phyloP scores from a whole-genome alignment of 257 asterid species.

The Datura wrightii region DNA sequence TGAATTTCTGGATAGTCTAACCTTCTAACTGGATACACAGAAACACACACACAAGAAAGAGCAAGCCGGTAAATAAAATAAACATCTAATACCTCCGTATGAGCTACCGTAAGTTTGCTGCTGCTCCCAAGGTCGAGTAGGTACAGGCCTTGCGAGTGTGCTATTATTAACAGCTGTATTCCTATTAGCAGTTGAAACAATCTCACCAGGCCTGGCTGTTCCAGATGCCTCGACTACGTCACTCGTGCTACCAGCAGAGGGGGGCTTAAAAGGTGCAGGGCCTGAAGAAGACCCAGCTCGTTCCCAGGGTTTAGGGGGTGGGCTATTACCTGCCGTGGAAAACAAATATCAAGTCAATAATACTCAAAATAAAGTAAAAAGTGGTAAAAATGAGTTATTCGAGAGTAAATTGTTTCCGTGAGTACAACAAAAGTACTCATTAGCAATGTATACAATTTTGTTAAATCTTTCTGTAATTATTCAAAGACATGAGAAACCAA shows the following conservation, averaged over 20 bases:
- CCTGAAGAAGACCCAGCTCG: conserved; percentile 83
- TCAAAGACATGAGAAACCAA: conserved; percentile 21
- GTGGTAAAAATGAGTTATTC: background rate
- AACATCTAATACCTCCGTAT: conserved; percentile 63
- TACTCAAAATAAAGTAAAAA: background rate
- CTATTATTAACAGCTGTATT: conserved; percentile 53
- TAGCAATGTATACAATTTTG: background rate
- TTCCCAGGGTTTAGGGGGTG: conserved; percentile 97
- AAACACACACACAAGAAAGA: background rate
- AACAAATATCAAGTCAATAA: conserved; percentile 13
- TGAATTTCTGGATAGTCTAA: background rate
- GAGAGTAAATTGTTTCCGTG: background rate
- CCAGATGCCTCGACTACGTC: conserved; percentile 94
- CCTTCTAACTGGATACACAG: background rate
- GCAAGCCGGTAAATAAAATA: background rate
- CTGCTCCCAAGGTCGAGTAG: conserved; percentile 95
- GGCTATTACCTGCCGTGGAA: conserved; percentile 51
- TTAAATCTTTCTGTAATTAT: background rate
- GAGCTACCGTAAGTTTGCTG: conserved; percentile 65
- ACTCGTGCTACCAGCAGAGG: conserved; percentile 87
- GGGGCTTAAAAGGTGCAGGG: conserved; percentile 81
- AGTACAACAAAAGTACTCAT: background rate
- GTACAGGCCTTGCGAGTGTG: conserved; percentile 78
- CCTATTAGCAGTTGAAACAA: conserved; percentile 65
- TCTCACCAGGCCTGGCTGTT: conserved; percentile 89